A percentile compares a stretch with the other conserved stretches of the same genome.
Conservation (phyloP, 2,329 filamentous ascomycete species). For the Colletotrichum chlorophyti region DNA sequence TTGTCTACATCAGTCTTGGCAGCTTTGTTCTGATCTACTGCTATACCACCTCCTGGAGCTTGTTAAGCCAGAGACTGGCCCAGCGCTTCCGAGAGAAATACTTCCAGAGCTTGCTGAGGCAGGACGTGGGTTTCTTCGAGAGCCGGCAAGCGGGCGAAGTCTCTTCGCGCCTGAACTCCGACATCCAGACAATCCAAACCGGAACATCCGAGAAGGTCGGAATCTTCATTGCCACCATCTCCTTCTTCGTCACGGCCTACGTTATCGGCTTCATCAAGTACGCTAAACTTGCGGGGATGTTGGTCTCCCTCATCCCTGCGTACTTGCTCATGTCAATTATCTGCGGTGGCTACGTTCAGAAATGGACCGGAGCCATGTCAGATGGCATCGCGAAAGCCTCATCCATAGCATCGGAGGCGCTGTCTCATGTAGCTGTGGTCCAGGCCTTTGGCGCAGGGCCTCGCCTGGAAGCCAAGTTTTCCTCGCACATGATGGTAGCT, state of each 20-base stretch:
- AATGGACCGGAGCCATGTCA: slow-evolving; percentile 50
- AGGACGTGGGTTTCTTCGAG: slow-evolving; percentile 66
- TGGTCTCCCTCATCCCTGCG: slow-evolving; percentile 62
- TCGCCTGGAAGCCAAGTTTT: slow-evolving; percentile 62
- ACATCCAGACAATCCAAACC: slow-evolving; percentile 65
- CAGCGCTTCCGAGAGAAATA: slow-evolving; percentile 64
- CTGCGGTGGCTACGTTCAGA: slow-evolving; percentile 57
- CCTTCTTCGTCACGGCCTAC: slow-evolving; percentile 68
- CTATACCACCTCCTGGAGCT: slow-evolving; percentile 64
- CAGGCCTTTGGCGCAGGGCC: slow-evolving; percentile 61
- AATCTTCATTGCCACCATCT: slow-evolving; percentile 60
- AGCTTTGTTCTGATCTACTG: slow-evolving; percentile 64
- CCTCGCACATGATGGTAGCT: slow-evolving; percentile 55
- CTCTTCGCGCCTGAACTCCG: slow-evolving; percentile 61
- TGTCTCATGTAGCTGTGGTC: slow-evolving; percentile 60
- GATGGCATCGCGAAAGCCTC: slow-evolving; percentile 56
- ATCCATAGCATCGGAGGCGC: slow-evolving; percentile 61
- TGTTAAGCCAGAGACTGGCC: slow-evolving; percentile 62
- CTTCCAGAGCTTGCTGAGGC: slow-evolving; percentile 58
- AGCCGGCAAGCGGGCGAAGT: slow-evolving; percentile 62
- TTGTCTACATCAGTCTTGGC: slow-evolving; percentile 66
- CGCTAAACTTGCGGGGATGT: slow-evolving; percentile 61
- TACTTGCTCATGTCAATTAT: slow-evolving; percentile 61
- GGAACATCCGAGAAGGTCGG: slow-evolving; percentile 71
- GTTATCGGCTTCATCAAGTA: slow-evolving; percentile 68